Conservation (phyloP, 352 stramenopile species). For the Pythium oligandrum region DNA sequence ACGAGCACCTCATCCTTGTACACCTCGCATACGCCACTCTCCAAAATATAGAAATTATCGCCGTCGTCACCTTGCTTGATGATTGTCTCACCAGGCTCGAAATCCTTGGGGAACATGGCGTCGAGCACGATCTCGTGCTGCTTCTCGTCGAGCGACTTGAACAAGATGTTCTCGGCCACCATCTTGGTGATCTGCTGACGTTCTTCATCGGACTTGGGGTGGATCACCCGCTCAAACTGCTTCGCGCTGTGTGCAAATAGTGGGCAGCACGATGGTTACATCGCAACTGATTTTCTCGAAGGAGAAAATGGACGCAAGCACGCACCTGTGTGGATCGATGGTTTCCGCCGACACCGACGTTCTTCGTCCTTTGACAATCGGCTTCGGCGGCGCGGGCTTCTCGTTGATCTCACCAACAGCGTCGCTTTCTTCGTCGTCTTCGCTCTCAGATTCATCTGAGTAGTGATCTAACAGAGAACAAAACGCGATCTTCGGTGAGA, state of each 20-base stretch:
- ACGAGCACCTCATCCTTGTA: constrained; percentile 87
- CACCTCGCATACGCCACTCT: constrained; percentile 89
- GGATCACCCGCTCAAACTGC: constrained; percentile 76
- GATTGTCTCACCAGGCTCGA: constrained; percentile 71
- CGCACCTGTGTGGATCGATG: constrained; percentile 73
- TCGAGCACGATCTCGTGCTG: constrained; percentile 84
- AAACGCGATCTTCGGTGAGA: background rate
- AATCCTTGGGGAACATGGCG: constrained; percentile 84
- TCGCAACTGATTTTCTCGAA: too few species aligned
- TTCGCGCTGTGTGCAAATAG: constrained; percentile 37
- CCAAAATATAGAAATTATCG: constrained; percentile 95
- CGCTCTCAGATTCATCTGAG: constrained; percentile 85
- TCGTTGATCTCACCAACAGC: constrained; percentile 79
- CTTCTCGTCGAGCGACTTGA: constrained; percentile 87
- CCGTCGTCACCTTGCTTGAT: constrained; percentile 90
- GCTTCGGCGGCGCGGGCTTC: constrained; percentile 44
- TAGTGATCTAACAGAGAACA: constrained; percentile 33
- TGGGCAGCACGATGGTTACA: background rate
- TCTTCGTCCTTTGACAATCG: constrained; percentile 77
- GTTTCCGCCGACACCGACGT: constrained; percentile 88
- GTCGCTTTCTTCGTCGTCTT: constrained; percentile 83
- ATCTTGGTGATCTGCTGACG: constrained; percentile 73
- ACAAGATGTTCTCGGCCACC: constrained; percentile 87
- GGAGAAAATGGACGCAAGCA: too few species aligned
- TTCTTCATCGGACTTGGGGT: constrained; percentile 83